phyloP scores from a whole-genome alignment of 1,284 basidiomycete species.

The Pholiota adiposa region DNA sequence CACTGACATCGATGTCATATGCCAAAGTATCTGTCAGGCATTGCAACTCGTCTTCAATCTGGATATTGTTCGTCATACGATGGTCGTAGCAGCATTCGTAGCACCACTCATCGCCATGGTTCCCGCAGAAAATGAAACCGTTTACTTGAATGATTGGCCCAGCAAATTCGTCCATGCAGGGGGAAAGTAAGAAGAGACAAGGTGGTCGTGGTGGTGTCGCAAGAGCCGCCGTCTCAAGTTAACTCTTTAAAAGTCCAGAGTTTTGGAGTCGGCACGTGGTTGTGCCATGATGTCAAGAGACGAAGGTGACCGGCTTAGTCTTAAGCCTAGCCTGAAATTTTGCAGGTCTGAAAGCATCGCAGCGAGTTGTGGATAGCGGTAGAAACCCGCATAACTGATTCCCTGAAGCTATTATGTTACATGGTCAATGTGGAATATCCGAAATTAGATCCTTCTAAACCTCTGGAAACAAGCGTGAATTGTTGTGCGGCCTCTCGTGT shows the following conservation, averaged over 20 bases:
- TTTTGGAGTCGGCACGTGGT: background rate
- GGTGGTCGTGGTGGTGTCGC: background rate
- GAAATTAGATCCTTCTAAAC: slow-evolving; percentile 77
- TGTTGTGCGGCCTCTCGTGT: slow-evolving; percentile 78
- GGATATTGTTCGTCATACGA: slow-evolving; percentile 35
- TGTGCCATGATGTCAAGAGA: background rate
- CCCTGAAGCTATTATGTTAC: slow-evolving; percentile 22
- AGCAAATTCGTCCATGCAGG: background rate
- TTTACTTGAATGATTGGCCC: slow-evolving; percentile 31
- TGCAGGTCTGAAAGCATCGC: background rate
- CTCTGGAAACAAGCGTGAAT: slow-evolving; percentile 74
- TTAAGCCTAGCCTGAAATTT: background rate
- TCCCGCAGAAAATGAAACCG: slow-evolving; percentile 35
- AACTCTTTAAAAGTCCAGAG: too few species aligned
- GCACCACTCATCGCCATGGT: slow-evolving; percentile 38
- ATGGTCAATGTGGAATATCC: slow-evolving; percentile 58
- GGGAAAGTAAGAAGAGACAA: background rate
- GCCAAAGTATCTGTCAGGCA: slow-evolving; percentile 25
- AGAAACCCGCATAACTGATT: background rate
- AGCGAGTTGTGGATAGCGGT: background rate
- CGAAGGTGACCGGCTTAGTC: background rate
- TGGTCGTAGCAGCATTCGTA: slow-evolving; percentile 35
- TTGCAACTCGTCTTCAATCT: slow-evolving; percentile 32
- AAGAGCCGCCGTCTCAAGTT: background rate
- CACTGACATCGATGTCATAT: slow-evolving; percentile 25